phyloP scores from a whole-genome alignment of 495 filamentous ascomycete species.

The Durotheca rogersii region DNA sequence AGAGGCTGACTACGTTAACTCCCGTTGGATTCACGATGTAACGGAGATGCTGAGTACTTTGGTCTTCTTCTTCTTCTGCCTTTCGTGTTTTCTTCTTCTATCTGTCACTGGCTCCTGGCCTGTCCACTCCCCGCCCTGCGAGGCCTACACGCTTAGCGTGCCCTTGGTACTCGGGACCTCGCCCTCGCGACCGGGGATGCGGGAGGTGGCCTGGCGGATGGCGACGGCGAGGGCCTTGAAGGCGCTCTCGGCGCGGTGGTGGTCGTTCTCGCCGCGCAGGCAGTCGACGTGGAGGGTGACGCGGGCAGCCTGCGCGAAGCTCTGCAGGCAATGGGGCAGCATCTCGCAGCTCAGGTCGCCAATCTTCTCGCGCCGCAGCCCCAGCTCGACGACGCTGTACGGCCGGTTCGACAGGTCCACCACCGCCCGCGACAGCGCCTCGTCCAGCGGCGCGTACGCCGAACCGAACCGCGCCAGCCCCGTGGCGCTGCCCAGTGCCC shows the following conservation, averaged over 20 bases:
- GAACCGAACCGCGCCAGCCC: constrained; percentile 88
- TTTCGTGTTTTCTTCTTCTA: neutral
- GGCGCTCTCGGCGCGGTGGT: constrained; percentile 93
- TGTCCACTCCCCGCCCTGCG: neutral
- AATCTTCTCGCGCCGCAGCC: constrained; percentile 84
- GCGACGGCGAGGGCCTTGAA: constrained; percentile 96
- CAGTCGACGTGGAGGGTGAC: constrained; percentile 93
- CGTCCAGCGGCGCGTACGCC: constrained; percentile 90
- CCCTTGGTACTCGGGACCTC: constrained; percentile 96
- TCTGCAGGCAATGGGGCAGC: constrained; percentile 92
- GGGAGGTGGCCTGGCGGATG: constrained; percentile 68
- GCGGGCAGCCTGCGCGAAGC: constrained; percentile 87
- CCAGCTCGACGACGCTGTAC: constrained; percentile 77
- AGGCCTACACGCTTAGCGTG: constrained; percentile 56
- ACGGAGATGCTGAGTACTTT: neutral
- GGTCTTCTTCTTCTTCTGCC: neutral
- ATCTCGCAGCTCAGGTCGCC: constrained; percentile 93
- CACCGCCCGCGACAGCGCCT: constrained; percentile 90
- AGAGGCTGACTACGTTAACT: too few species aligned
- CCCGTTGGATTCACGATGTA: neutral
- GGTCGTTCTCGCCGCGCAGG: constrained; percentile 86
- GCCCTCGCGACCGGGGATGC: constrained; percentile 74
- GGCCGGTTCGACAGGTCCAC: constrained; percentile 92
- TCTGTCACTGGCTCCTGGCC: too few species aligned
- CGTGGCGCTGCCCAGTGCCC: constrained; percentile 69